These are phyloP conservation scores for Immersiporthe knoxdaviesiana DNA, from an alignment of 2,329 filamentous ascomycete species.

Conservation along the genomic window DNA sequence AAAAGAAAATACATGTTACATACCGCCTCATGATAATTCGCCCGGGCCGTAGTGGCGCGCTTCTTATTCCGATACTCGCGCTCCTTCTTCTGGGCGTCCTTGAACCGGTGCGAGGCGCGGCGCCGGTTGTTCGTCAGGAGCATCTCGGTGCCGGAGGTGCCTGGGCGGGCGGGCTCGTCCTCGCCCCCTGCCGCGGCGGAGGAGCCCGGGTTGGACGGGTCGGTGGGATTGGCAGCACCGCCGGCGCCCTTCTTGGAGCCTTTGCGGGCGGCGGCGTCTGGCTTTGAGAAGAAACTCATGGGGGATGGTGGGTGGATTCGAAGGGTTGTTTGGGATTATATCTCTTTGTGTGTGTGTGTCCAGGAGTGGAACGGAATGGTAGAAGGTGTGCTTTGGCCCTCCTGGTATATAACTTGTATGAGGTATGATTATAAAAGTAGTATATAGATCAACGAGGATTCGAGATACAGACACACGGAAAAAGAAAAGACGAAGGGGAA, in stretches of 20 bases:
- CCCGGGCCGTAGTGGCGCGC: conserved; percentile 44
- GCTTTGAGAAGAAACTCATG: conserved; percentile 27
- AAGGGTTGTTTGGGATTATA: neutral
- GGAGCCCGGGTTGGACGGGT: neutral
- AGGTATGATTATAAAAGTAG: neutral
- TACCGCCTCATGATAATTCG: conserved; percentile 42
- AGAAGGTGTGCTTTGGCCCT: neutral
- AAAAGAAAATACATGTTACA: neutral
- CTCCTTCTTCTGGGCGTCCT: conserved; percentile 46
- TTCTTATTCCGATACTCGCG: conserved; percentile 46
- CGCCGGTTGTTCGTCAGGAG: conserved; percentile 45
- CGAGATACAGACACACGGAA: neutral
- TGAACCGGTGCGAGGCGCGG: conserved; percentile 43
- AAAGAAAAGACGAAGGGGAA: neutral
- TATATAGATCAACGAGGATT: neutral
- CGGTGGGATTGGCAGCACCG: conserved; percentile 11
- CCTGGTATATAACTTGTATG: neutral
- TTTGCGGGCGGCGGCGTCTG: conserved; percentile 22
- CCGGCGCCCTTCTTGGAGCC: neutral
- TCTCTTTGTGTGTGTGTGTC: too few relatives aligned
- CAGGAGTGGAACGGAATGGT: neutral
- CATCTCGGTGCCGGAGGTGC: conserved; percentile 49
- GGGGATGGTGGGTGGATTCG: neutral
- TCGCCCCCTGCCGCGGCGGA: conserved; percentile 28
- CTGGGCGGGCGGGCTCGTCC: conserved; percentile 42